These are phyloP conservation scores for Wickerhamomyces sydowiorum DNA, from an alignment of 805 yeast species.

Conservation along the genomic window DNA sequence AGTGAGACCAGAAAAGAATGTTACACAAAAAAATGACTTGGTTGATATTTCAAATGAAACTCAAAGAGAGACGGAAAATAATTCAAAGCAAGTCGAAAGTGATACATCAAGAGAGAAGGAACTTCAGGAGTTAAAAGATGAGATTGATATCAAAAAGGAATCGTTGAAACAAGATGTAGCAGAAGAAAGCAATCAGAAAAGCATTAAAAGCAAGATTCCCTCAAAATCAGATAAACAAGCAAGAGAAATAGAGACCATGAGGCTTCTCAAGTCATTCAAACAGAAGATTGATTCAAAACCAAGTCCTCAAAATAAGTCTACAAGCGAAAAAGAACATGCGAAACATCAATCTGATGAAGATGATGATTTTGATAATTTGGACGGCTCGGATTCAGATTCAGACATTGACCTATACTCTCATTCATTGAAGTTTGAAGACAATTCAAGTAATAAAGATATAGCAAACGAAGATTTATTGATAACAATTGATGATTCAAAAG, in stretches of 20 bases:
- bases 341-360: slow-evolving; percentile 2
- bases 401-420: slow-evolving; percentile 13
- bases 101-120: not conserved
- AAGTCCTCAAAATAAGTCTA: not conserved
- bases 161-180: too few relatives aligned
- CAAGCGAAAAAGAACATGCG: not conserved
- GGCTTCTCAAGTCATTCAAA: slow-evolving; percentile 22
- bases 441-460: slow-evolving; percentile 6
- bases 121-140: not conserved
- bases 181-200: too few relatives aligned
- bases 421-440: slow-evolving; percentile 13
- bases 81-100: not conserved
- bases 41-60: not conserved
- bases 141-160: too few relatives aligned
- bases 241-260: slow-evolving; percentile 25
- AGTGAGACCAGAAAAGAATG: not conserved
- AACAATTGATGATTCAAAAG: slow-evolving; percentile 11
- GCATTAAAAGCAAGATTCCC: not conserved
- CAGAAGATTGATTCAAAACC: slow-evolving; percentile 11
- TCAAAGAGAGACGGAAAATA: too few relatives aligned
- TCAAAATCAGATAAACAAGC: slow-evolving; percentile 1
- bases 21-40: not conserved
- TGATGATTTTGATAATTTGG: slow-evolving; percentile 17
- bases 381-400: slow-evolving; percentile 17
- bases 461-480: slow-evolving; percentile 15